phyloP scores from a whole-genome alignment of 768 basidiomycete genomes.

The Leucogyrophana mollusca region DNA sequence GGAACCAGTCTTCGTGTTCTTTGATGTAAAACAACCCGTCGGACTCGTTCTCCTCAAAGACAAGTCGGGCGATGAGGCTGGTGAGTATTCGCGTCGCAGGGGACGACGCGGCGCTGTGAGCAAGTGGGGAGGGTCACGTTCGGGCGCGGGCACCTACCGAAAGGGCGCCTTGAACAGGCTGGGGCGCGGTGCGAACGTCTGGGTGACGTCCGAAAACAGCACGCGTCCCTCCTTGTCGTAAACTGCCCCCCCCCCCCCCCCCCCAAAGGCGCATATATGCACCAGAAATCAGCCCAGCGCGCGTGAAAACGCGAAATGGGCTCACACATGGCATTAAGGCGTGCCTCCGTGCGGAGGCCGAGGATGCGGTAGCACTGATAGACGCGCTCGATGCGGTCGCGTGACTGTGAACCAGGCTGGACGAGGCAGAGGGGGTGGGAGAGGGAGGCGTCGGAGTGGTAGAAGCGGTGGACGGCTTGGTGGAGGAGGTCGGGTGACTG shows the following conservation, averaged over 20 bases:
- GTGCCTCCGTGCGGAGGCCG: slow-evolving; percentile 45
- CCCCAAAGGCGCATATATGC: too few species aligned
- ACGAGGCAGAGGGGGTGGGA: slow-evolving; percentile 56
- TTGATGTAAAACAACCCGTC: slow-evolving; percentile 44
- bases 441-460: slow-evolving; percentile 51
- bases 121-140: neutral
- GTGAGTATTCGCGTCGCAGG: neutral
- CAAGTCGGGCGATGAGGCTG: slow-evolving; percentile 48
- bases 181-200: slow-evolving; percentile 49
- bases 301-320: too few species aligned
- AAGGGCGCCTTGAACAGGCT: slow-evolving; percentile 47
- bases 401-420: slow-evolving; percentile 40
- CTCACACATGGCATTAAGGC: slow-evolving; percentile 35
- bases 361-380: slow-evolving; percentile 67
- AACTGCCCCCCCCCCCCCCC: too few species aligned
- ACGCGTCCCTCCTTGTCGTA: slow-evolving; percentile 40
- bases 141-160: slow-evolving; percentile 30
- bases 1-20: slow-evolving; percentile 59
- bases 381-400: slow-evolving; percentile 49
- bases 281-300: too few species aligned
- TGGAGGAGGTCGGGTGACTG: slow-evolving; percentile 49
- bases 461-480: slow-evolving; percentile 44
- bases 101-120: neutral
- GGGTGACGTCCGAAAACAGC: slow-evolving; percentile 46
- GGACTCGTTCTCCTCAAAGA: slow-evolving; percentile 42